Percentiles rank a stretch among this genome's conserved stretches.
These are phyloP conservation scores for Vigna trinervia DNA, from an alignment of 306 rosid species.

Conservation along the genomic window DNA sequence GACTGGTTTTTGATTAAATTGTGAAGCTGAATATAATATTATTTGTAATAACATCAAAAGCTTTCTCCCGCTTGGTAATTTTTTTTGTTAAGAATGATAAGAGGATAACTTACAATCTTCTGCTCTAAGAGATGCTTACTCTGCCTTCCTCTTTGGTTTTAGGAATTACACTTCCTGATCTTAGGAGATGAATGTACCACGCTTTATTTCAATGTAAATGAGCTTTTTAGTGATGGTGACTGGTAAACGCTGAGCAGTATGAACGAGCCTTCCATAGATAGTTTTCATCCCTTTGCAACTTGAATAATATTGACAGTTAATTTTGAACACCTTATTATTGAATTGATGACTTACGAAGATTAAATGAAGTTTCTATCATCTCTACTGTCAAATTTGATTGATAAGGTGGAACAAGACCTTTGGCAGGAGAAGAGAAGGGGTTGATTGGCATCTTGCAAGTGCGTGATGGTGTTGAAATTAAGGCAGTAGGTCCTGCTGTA, in stretches of 20 bases:
- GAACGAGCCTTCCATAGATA: background rate
- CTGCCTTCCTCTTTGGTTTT: background rate
- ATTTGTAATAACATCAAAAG: background rate
- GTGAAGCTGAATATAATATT: background rate
- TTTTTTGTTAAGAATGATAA: conserved; percentile 6
- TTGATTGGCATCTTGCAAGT: too few species aligned
- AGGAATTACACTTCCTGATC: background rate
- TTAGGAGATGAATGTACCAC: background rate
- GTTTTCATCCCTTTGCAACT: background rate
- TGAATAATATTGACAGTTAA: too few species aligned
- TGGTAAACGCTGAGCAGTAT: background rate
- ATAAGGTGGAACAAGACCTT: too few species aligned
- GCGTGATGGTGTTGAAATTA: too few species aligned
- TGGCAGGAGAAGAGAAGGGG: too few species aligned
- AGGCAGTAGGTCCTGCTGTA: too few species aligned
- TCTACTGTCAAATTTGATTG: too few species aligned
- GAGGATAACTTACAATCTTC: background rate
- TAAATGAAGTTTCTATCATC: too few species aligned
- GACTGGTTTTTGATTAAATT: conserved; percentile 23
- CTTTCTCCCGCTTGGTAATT: background rate
- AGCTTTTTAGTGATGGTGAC: background rate
- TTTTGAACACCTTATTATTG: too few species aligned
- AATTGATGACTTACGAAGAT: too few species aligned
- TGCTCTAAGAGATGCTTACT: background rate
- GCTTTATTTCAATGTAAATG: background rate